Conservation (phyloP, 495 filamentous ascomycete genomes). For the Astrocystis sublimbata region DNA sequence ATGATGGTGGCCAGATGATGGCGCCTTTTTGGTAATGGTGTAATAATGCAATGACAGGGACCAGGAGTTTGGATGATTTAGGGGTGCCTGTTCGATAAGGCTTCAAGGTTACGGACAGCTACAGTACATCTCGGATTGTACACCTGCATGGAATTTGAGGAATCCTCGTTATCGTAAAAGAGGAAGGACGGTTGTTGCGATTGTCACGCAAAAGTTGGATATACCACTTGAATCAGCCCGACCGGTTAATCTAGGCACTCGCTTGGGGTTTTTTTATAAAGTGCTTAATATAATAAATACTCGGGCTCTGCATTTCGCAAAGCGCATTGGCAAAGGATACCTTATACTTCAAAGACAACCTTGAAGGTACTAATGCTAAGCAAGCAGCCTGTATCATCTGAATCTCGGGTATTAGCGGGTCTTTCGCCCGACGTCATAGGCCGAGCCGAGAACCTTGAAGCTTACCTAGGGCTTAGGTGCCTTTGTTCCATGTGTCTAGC, state of each 20-base stretch:
- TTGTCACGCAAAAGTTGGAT: background rate
- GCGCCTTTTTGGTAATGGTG: constrained; percentile 2
- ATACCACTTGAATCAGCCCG: background rate
- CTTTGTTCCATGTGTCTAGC: too few relatives aligned
- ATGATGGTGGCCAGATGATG: background rate
- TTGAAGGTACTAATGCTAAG: too few relatives aligned
- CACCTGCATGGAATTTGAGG: background rate
- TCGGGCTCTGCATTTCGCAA: background rate
- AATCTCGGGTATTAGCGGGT: constrained; percentile 16
- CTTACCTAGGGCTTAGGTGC: too few relatives aligned
- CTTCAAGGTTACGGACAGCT: background rate
- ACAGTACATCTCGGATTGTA: background rate
- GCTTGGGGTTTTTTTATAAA: constrained; percentile 19
- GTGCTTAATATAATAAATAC: constrained; percentile 3
- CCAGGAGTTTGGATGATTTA: constrained; percentile 1
- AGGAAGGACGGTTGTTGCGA: constrained; percentile 1
- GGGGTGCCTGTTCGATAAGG: too few relatives aligned
- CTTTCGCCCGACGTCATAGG: constrained; percentile 13
- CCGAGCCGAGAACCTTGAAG: constrained; percentile 18
- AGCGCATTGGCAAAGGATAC: background rate
- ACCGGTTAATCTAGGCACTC: background rate
- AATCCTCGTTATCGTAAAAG: background rate
- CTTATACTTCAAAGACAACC: too few relatives aligned
- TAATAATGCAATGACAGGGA: constrained; percentile 2
- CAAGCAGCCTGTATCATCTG: too few relatives aligned